Evolutionary conservation across 345 rosid species (phyloP).

Genomic region (Dipteronia dyeriana): DNA sequence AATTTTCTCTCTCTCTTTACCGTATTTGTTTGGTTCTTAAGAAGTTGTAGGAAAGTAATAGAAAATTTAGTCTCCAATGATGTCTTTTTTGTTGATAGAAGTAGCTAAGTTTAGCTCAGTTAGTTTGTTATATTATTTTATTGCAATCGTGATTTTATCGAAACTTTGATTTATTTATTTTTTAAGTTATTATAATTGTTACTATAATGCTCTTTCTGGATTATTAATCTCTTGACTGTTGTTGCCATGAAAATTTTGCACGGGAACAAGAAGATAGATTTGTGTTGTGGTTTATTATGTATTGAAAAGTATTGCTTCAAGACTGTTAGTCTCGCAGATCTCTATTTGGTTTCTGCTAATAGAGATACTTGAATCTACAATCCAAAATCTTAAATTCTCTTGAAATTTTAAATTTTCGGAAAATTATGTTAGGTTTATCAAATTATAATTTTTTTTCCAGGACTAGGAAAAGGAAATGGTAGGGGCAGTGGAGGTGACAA

Average conservation of each 20-base stretch:
- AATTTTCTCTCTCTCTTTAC: constrained; percentile 1
- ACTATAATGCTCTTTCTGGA: neutral
- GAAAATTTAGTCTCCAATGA: neutral
- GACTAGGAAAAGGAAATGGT: constrained; percentile 48
- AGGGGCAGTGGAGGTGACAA: constrained; percentile 46
- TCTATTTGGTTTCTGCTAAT: neutral
- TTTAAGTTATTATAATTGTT: neutral
- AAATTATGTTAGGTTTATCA: neutral
- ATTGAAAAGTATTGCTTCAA: neutral
- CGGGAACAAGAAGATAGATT: neutral
- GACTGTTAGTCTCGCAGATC: neutral
- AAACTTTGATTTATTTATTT: too few relatives aligned
- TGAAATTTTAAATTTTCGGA: neutral
- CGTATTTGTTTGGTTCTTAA: neutral
- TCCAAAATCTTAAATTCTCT: neutral
- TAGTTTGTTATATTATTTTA: neutral
- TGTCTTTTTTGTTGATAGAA: neutral
- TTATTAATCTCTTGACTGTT: neutral
- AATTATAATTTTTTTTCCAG: constrained; percentile 19
- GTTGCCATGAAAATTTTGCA: neutral
- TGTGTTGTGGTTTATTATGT: neutral
- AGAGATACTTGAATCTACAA: neutral
- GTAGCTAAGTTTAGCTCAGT: neutral
- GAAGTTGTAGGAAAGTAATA: neutral
- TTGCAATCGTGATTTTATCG: too few relatives aligned